Base-by-base conservation (phyloP, 176 grass and related monocot species). In the Rhynchospora breviuscula region DNA sequence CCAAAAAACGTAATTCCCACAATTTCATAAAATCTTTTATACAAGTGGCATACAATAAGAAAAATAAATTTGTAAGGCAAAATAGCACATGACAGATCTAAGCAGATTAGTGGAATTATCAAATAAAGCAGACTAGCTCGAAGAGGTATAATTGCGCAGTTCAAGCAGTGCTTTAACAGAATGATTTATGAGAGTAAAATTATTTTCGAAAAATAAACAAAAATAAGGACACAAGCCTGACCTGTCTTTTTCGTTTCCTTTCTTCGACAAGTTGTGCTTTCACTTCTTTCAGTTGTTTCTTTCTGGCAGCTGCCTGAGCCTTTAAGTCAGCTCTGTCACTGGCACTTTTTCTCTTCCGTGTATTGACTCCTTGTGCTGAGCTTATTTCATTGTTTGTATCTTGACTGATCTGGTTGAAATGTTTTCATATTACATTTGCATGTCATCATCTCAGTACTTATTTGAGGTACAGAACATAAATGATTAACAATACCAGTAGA, bases 261-360 rank as follows among this genome's bases (percentile, higher is more conserved):
- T 93, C 95, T 90, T 90, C 75, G 33, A 79, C 22, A 69, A 78
- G 15, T 82, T 80, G 85, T 56, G 79, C 89, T 86, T 88, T 89
- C 13, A 86, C 84, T 86, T 92, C 88, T 67, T 92, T 89, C 46
- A 65, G 56, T 72, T 43, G 56, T 59, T 64, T 83, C 73, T 89
- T 89, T 19, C 18, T 67, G 67, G 59, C 46, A 82, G 40, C 79
- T 45, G 15, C 78, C 62, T 80, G 46, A 46, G 33, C 78, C 45
- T 82, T 67, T 19, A 47, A 67, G 8, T 67, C 43, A 82, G 51
- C 52, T 47, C 13, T 63, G 51, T 82, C 61, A 65, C 60, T 82
- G 22, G 79, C 23, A 82, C n/a, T 26, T 48, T 46, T 64, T 35
- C 45, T 51, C 59, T 64, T 82, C 2, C 5, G 44, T 26, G 79